Evolutionary conservation across 2,329 filamentous ascomycete genomes (phyloP), one percentile per base, ranked within the genome.

Genomic region (Diaporthe citriasiana): DNA sequence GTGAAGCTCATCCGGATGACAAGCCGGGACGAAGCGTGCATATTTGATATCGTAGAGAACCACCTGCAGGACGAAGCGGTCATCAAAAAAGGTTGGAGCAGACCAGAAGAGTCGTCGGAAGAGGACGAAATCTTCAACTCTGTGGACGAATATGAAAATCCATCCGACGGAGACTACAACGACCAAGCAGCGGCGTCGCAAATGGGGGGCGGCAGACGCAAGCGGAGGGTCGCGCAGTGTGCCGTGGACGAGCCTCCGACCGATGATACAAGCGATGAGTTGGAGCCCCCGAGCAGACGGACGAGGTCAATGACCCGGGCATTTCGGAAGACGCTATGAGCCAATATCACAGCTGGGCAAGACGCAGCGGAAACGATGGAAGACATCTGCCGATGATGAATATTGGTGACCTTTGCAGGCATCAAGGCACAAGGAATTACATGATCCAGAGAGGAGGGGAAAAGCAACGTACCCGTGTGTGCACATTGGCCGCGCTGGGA

Each of bases 21-120:
- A 25, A 35, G 45, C 22, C 10, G 10, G 30, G 30, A 17, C 12
- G 10, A 10, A 2, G 2, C 25, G 57, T 74, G 4, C 30, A 56
- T 3, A n/a, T 70, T 74, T 19, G 50, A 30, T 42, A 27, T 13
- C 3, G 45, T 59, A 8, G 7, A 13, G 2, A 30, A 33, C 6
- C 10, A 17, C 1, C 38, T 42, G 8, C 35, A 38, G 17, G 40
- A 40, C 2, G 17, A 25, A 19, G 7, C 22, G 22, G 65, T 57
- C 12, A 73, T 75, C 56, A 33, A 33, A n/a, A 15, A 45, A 7
- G 70, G 70, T n/a, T 73, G 73, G 73, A 15, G 27, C 38, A 38
- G 3, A 10, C 13, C 25, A 6, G 4, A 19, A 19, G 40, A 17
- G 2, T n/a, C 57, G n/a, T 22, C 15, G 17, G 38, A 45, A 15